Evolutionary conservation across 768 basidiomycete species (phyloP).

Genomic region (Naganishia randhawae): DNA sequence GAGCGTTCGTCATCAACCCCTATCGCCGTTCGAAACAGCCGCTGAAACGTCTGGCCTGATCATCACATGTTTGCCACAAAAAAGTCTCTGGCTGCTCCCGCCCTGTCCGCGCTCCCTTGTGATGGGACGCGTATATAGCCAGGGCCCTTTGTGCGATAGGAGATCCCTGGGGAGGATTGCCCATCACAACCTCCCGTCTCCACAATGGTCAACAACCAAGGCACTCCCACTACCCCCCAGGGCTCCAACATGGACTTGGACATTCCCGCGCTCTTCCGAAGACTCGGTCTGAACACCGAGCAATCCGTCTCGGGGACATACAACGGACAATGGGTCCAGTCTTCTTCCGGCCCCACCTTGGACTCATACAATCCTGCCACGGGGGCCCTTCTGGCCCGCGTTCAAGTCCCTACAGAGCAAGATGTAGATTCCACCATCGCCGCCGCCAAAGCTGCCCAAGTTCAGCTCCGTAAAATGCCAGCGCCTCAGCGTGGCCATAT

Average conservation of each 20-base stretch:
- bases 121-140: too few species aligned
- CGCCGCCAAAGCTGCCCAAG: slow-evolving; percentile 70
- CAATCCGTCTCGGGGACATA: slow-evolving; percentile 38
- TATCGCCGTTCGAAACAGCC: too few species aligned
- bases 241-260: slow-evolving; percentile 27
- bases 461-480: slow-evolving; percentile 68
- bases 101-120: not conserved
- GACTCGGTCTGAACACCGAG: slow-evolving; percentile 31
- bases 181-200: not conserved
- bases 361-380: slow-evolving; percentile 43
- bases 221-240: slow-evolving; percentile 13
- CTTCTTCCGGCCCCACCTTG: slow-evolving; percentile 56
- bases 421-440: slow-evolving; percentile 69
- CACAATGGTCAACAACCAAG: slow-evolving; percentile 22
- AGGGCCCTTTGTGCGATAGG: too few species aligned
- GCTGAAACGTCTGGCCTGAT: not conserved
- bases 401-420: slow-evolving; percentile 61
- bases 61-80: not conserved
- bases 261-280: slow-evolving; percentile 38
- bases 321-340: slow-evolving; percentile 41
- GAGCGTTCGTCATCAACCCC: slow-evolving; percentile 4
- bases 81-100: too few species aligned
- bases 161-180: too few species aligned
- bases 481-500: slow-evolving; percentile 86
- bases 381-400: slow-evolving; percentile 28